Base-by-base conservation (phyloP, 345 rosid species). In the Sisymbrium irio region DNA sequence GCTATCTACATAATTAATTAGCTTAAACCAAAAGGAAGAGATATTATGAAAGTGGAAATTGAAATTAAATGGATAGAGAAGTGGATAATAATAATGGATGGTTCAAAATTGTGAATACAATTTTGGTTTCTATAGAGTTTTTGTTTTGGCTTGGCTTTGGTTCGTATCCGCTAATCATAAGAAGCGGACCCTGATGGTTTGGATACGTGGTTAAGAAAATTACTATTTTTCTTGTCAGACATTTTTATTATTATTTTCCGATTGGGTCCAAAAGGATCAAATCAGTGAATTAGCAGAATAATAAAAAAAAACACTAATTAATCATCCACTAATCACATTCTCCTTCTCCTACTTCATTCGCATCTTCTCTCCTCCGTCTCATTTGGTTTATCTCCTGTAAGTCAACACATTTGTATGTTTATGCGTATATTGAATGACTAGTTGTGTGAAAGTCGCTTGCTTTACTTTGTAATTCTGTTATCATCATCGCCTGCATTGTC, bases 61-160 rank as follows among this genome's bases (percentile, higher is more conserved):
- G 49, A 25, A 55, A 44, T 46, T 12, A 67, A 45, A 35, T 36
- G 62, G 79, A 75, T 67, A 67, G 59, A 27, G 30, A 46, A 58
- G 39, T 66, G 73, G 78, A 76, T 76, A 75, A 67, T 15, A 36
- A 20, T 11, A 69, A 30, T 69, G 71, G 45, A 76, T 69, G 79
- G 75, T 62, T 20, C 40, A 41, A 14, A 53, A 66, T 67, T 67
- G 45, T 65, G 40, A 55, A 44, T 55, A 35, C 30, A 64, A 3
- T 5, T 56, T 74, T 47, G 77, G 65, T 65, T 65, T 1, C 9
- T 32, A 9, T 45, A 19, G 10, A 27, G 44, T 57, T 28, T 36
- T 8, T 13, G 55, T 45, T 64, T 57, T 58, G 78, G 50, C 49
- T 54, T 74, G 61, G 39, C 53, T 32, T 32, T 67, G 73, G 73